A percentile compares a stretch with the other conserved stretches of the same genome.
These are phyloP conservation scores for Nissolia schottii DNA, from an alignment of 306 rosid genomes.

Conservation along the genomic window DNA sequence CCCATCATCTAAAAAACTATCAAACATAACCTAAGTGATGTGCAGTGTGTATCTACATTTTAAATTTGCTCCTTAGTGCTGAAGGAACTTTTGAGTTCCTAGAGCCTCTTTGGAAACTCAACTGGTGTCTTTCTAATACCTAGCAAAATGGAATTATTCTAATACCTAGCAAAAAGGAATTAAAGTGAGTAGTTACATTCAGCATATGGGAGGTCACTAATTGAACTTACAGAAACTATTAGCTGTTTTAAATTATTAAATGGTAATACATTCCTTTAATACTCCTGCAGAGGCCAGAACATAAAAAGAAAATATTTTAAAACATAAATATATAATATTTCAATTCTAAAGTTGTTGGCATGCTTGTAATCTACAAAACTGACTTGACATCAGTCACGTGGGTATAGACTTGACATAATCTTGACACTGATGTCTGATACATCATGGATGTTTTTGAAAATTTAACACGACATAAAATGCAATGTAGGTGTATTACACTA, in stretches of 20 bases:
- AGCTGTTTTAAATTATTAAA: not conserved
- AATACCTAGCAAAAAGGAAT: not conserved
- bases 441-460: not conserved
- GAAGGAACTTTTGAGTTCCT: not conserved
- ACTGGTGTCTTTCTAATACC: not conserved
- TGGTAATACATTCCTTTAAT: not conserved
- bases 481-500: not conserved
- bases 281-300: not conserved
- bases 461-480: not conserved
- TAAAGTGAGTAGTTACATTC: not conserved
- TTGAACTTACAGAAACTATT: not conserved
- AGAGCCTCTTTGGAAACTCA: not conserved
- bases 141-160: not conserved
- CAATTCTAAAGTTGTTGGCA: not conserved
- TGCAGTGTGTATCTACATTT: not conserved
- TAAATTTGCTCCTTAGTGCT: not conserved
- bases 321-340: not conserved
- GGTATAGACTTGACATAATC: constrained; percentile 1
- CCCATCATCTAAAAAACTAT: too few species aligned
- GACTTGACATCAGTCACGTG: not conserved
- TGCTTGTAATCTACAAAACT: not conserved
- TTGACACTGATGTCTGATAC: not conserved
- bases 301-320: not conserved
- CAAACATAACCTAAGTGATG: too few species aligned
- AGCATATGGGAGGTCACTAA: too few species aligned